Base-by-base conservation (phyloP, 164 flowering plant species). In the Paratinospora sagittata region DNA sequence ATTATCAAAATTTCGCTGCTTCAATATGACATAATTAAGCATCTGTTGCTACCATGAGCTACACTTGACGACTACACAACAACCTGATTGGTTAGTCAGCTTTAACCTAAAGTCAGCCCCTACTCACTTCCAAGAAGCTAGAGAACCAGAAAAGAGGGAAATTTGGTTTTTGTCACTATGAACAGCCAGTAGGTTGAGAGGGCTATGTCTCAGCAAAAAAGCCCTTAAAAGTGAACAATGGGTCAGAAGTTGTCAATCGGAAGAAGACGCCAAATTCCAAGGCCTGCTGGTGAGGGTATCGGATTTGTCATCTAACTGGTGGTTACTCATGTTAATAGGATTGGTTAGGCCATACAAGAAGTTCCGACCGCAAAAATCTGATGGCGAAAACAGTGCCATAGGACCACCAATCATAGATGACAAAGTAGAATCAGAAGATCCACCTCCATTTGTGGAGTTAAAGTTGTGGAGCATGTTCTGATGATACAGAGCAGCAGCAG, bases 401-500 rank as follows among this genome's bases (percentile, higher is more conserved):
- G 67, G 70, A 27, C 58, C 27, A 27, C 58, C 27, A 9, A 67
- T 27, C 27, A 52, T 60, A 43, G 70, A 23, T 13, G 70, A 45
- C 27, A 52, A 67, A 14, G 58, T 27, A 13, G 70, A 67, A 52
- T 67, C 70, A 10, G 70, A 67, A 27, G 70, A 67, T 6, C 19
- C 61, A 16, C 70, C 61, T 27, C 21, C 70, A 41, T 13, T 26
- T 5, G 26, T 41, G 16, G 70, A 67, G 17, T 67, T 58, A 27
- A 12, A 39, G 14, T 67, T 58, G 37, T 67, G 75, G 64, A 72
- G 60, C 26, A 72, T 65, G 37, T 70, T 82, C 41, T 87, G 88
- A 65, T 85, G 88, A 70, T 86, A 84, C 0, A 80, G 66, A 0
- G 86, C 78, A 0, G 86, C 26, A 0, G 87, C 17, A 0, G 74